phyloP scores from a whole-genome alignment of 805 yeast genomes.

The Maudiozyma barnettii region DNA sequence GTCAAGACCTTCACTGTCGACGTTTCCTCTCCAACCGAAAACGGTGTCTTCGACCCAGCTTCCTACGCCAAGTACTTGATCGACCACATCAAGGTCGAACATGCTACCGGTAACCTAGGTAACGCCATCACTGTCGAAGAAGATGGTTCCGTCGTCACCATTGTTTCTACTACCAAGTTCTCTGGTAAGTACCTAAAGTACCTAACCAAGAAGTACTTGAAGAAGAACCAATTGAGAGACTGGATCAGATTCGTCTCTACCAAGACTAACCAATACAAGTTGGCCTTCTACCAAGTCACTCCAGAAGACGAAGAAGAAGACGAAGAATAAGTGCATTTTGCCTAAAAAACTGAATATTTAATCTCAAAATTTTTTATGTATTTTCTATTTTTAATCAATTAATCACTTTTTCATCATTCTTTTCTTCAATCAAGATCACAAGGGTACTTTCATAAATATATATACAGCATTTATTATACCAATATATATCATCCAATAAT shows the following conservation, averaged over 20 bases:
- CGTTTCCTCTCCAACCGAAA: conserved; percentile 93
- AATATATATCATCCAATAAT: background rate
- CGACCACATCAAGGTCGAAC: conserved; percentile 99
- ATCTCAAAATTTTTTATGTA: background rate
- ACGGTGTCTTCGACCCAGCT: conserved; percentile 95
- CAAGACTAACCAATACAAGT: conserved; percentile 90
- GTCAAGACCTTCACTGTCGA: conserved; percentile 90
- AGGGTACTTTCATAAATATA: too few relatives aligned
- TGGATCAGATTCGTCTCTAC: conserved; percentile 98
- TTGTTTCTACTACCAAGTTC: conserved; percentile 86
- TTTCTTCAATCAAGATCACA: too few relatives aligned
- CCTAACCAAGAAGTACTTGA: conserved; percentile 98
- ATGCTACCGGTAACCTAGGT: conserved; percentile 94
- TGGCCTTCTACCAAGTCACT: conserved; percentile 98
- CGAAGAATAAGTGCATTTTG: conserved; percentile 46
- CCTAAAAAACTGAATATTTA: conserved; percentile 1
- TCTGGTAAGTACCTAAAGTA: conserved; percentile 99
- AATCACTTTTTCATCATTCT: background rate
- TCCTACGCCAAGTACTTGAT: conserved; percentile 95
- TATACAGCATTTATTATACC: background rate
- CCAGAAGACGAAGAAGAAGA: conserved; percentile 83
- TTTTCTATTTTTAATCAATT: background rate
- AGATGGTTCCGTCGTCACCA: conserved; percentile 82
- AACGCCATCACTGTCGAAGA: conserved; percentile 85
- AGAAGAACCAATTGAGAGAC: conserved; percentile 99